Evolutionary conservation across 1,139 yeast species (phyloP).

Genomic region (Candida dubliniensis): DNA sequence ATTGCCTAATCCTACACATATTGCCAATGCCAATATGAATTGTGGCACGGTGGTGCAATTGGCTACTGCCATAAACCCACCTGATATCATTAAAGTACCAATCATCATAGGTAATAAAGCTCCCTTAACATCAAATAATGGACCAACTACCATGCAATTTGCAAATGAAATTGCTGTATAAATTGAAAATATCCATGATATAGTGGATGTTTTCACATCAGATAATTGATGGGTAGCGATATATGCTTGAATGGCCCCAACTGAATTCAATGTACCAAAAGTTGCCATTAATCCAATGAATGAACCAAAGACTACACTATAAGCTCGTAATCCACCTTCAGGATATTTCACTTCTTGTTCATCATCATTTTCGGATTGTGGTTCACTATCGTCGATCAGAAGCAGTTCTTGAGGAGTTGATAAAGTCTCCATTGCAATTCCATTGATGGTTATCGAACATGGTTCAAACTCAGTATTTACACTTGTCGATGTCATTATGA

Average conservation of each 20-base stretch:
- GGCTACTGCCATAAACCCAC: conserved; percentile 38
- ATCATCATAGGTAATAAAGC: conserved; percentile 25
- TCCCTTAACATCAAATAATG: conserved; percentile 37
- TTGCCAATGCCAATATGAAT: conserved; percentile 34
- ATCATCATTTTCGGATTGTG: not conserved
- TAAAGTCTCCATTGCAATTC: conserved; percentile 3
- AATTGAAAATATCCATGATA: conserved; percentile 42
- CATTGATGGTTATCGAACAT: not conserved
- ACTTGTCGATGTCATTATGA: conserved; percentile 1
- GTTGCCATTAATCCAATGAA: conserved; percentile 32
- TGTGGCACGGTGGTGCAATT: conserved; percentile 31
- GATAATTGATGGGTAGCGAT: conserved; percentile 34
- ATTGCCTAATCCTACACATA: conserved; percentile 36
- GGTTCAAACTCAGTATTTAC: not conserved
- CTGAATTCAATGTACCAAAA: conserved; percentile 34
- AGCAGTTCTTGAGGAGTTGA: not conserved
- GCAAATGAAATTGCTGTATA: conserved; percentile 33
- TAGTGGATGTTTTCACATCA: conserved; percentile 18
- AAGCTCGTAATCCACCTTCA: conserved; percentile 33
- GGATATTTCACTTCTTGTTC: conserved; percentile 13
- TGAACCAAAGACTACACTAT: conserved; percentile 35
- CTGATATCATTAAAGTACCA: conserved; percentile 29
- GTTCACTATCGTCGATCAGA: conserved; percentile 4
- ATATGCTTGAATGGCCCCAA: conserved; percentile 39
- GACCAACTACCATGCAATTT: conserved; percentile 36